Evolutionary conservation across 2,329 filamentous ascomycete species (phyloP).

Genomic region (Apiospora aurea): DNA sequence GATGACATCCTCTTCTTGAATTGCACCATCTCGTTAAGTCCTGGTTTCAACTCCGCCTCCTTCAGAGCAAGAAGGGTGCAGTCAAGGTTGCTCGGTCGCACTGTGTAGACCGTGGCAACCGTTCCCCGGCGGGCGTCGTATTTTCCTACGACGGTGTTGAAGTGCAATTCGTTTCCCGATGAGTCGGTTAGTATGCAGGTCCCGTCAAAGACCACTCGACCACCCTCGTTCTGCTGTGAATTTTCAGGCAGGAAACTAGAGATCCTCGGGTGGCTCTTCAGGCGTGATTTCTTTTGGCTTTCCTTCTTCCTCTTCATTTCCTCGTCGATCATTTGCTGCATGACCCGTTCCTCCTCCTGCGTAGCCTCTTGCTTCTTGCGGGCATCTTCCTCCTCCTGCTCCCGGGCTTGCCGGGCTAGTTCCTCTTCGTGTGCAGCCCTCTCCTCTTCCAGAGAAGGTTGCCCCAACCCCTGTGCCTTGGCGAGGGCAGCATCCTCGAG

Average conservation of each 20-base stretch:
- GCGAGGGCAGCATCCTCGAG: constrained; percentile 86
- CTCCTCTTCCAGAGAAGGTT: constrained; percentile 90
- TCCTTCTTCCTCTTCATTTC: constrained; percentile 73
- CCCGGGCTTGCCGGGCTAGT: constrained; percentile 66
- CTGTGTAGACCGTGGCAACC: constrained; percentile 73
- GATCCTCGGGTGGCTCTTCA: constrained; percentile 60
- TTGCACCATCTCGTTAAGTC: constrained; percentile 63
- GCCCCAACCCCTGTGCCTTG: constrained; percentile 74
- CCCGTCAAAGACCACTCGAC: constrained; percentile 69
- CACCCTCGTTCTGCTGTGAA: constrained; percentile 41
- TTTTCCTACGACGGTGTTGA: constrained; percentile 75
- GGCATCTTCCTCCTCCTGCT: constrained; percentile 60
- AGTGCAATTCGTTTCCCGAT: constrained; percentile 68
- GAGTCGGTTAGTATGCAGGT: constrained; percentile 68
- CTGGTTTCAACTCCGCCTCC: constrained; percentile 67
- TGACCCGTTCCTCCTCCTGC: constrained; percentile 72
- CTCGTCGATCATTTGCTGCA: constrained; percentile 75
- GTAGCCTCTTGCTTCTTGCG: constrained; percentile 62
- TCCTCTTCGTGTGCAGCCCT: constrained; percentile 82
- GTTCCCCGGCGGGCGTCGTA: constrained; percentile 70
- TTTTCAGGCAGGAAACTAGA: constrained; percentile 46
- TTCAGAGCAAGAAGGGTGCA: constrained; percentile 77
- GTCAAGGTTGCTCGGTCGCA: constrained; percentile 68
- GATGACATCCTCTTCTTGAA: constrained; percentile 79
- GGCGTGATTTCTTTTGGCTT: constrained; percentile 69